Conservation (phyloP, 352 stramenopile genomes). For the Globisporangium takayamanum region DNA sequence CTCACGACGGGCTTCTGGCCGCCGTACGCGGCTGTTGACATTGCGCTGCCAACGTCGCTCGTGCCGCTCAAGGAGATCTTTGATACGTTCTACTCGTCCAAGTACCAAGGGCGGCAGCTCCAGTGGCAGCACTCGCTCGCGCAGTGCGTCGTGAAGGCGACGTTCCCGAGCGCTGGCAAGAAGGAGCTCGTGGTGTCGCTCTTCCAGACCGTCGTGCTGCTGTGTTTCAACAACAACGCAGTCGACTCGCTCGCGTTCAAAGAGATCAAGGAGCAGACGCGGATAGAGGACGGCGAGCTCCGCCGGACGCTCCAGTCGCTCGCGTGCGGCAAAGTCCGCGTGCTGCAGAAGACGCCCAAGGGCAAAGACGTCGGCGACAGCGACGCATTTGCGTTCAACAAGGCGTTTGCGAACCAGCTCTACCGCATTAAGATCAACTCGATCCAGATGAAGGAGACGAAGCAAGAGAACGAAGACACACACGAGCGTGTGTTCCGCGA, state of each 20-base stretch:
- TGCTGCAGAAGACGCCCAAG: slow-evolving; percentile 85
- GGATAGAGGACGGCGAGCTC: slow-evolving; percentile 88
- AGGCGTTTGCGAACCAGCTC: slow-evolving; percentile 78
- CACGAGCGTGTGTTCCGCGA: slow-evolving; percentile 92
- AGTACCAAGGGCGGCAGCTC: slow-evolving; percentile 93
- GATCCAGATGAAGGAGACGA: slow-evolving; percentile 94
- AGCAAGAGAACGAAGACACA: slow-evolving; percentile 91
- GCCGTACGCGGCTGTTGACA: slow-evolving; percentile 74
- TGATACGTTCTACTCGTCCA: slow-evolving; percentile 92
- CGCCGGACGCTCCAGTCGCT: slow-evolving; percentile 86
- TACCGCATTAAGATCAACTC: slow-evolving; percentile 93
- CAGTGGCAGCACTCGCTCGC: slow-evolving; percentile 92
- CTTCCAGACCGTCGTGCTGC: slow-evolving; percentile 82
- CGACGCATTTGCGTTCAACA: slow-evolving; percentile 88
- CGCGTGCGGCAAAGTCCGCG: slow-evolving; percentile 83
- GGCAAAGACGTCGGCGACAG: slow-evolving; percentile 81
- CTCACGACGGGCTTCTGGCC: slow-evolving; percentile 87
- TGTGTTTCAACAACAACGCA: slow-evolving; percentile 87
- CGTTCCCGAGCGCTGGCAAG: slow-evolving; percentile 56
- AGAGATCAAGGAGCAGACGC: slow-evolving; percentile 62
- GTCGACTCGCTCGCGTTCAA: slow-evolving; percentile 92
- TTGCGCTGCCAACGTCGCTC: slow-evolving; percentile 66
- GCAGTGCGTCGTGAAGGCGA: slow-evolving; percentile 84
- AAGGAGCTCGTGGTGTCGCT: slow-evolving; percentile 88
- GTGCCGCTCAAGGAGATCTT: slow-evolving; percentile 84